Conservation (phyloP, 148 eudicot species). For the Chenopodium formosanum region DNA sequence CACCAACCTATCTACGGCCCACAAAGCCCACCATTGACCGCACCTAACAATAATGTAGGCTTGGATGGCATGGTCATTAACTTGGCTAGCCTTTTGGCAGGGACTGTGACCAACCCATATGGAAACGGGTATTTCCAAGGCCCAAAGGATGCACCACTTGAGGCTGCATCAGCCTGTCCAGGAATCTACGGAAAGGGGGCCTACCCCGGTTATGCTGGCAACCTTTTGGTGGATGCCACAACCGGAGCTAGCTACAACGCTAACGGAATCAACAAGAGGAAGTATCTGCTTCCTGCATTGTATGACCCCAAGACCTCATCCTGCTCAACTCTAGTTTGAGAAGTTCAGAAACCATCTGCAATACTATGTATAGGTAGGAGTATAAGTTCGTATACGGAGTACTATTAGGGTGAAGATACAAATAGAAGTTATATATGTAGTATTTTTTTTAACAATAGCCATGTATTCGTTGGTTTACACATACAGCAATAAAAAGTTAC, state of each 20-base stretch:
- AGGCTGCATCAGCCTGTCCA: constrained; percentile 51
- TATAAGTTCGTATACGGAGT: too few relatives aligned
- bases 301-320: constrained; percentile 42
- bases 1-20: constrained; percentile 65
- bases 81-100: constrained; percentile 27
- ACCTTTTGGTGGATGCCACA: constrained; percentile 37
- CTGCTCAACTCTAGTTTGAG: constrained; percentile 9
- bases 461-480: too few relatives aligned
- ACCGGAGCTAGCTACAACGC: constrained; percentile 57
- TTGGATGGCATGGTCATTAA: constrained; percentile 54
- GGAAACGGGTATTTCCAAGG: constrained; percentile 55
- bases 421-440: too few relatives aligned
- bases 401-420: too few relatives aligned
- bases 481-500: too few relatives aligned
- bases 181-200: constrained; percentile 50
- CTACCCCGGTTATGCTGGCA: constrained; percentile 55
- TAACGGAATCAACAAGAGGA: constrained; percentile 43
- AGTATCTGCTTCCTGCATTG: constrained; percentile 49
- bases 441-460: too few relatives aligned
- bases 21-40: constrained; percentile 38
- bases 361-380: too few relatives aligned
- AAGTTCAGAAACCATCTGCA: too few relatives aligned
- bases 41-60: constrained; percentile 49
- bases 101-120: constrained; percentile 40
- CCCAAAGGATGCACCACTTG: constrained; percentile 40